These are phyloP conservation scores for Xenoacremonium recifei DNA, from an alignment of 2,329 filamentous ascomycete genomes.

Conservation along the genomic window DNA sequence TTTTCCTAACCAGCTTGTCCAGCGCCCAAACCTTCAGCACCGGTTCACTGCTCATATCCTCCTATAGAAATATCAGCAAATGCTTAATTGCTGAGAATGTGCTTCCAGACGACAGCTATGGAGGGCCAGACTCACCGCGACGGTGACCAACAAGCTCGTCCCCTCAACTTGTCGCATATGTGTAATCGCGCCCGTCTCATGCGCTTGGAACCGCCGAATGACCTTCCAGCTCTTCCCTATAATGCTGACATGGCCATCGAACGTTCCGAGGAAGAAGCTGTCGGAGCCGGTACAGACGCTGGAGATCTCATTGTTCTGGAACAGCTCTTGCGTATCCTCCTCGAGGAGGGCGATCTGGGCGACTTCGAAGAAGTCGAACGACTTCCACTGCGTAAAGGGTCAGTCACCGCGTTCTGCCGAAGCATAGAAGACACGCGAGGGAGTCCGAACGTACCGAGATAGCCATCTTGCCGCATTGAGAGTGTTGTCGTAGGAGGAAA, in stretches of 20 bases:
- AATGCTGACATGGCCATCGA: conserved; percentile 84
- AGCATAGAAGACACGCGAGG: no score
- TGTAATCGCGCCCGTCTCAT: conserved; percentile 77
- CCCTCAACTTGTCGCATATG: conserved; percentile 91
- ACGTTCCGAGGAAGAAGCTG: conserved; percentile 83
- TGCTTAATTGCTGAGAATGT: no score
- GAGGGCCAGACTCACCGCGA: conserved; percentile 56
- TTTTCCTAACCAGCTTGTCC: conserved; percentile 92
- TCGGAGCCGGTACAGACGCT: conserved; percentile 84
- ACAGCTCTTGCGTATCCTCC: conserved; percentile 73
- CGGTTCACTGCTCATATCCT: conserved; percentile 85
- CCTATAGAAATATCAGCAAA: conserved; percentile 41
- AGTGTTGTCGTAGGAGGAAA: conserved; percentile 17
- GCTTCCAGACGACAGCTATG: no score
- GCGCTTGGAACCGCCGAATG: conserved; percentile 80
- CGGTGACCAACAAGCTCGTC: conserved; percentile 81
- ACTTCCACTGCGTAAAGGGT: conserved; percentile 74
- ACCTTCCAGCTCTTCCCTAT: conserved; percentile 86
- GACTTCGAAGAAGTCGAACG: conserved; percentile 99
- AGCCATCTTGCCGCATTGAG: conserved; percentile 32
- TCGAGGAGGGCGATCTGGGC: conserved; percentile 77
- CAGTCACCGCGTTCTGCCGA: not conserved
- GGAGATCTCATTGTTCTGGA: conserved; percentile 80
- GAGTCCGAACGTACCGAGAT: conserved; percentile 29
- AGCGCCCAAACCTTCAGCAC: conserved; percentile 96